Evolutionary conservation across 2,329 filamentous ascomycete genomes (phyloP).

Genomic region (Aulographum hederae): DNA sequence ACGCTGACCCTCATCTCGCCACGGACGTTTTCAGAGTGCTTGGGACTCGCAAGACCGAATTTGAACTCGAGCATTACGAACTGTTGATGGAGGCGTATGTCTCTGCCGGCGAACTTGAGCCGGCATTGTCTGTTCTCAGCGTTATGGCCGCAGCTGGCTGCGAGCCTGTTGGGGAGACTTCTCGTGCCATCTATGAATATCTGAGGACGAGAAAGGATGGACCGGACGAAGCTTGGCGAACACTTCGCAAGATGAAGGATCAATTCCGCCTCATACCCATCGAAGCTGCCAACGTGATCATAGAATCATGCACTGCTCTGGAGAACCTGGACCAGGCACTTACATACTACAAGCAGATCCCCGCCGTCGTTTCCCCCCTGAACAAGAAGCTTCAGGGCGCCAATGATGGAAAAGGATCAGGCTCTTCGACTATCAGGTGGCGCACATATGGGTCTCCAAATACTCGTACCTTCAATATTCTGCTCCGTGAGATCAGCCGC

Average conservation of each 20-base stretch:
- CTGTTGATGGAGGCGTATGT: slow-evolving; percentile 56
- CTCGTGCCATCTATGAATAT: slow-evolving; percentile 40
- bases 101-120: slow-evolving; percentile 37
- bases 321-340: slow-evolving; percentile 31
- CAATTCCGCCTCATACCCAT: slow-evolving; percentile 31
- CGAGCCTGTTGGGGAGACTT: slow-evolving; percentile 38
- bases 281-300: slow-evolving; percentile 30
- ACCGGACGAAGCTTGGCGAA: slow-evolving; percentile 20
- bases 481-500: slow-evolving; percentile 32
- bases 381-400: too few relatives aligned
- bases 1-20: slow-evolving; percentile 50
- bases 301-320: slow-evolving; percentile 30
- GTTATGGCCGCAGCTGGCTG: slow-evolving; percentile 53
- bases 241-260: slow-evolving; percentile 34
- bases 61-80: slow-evolving; percentile 59
- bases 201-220: slow-evolving; percentile 18
- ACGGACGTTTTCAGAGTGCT: slow-evolving; percentile 52
- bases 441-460: too few relatives aligned
- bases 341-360: slow-evolving; percentile 39
- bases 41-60: slow-evolving; percentile 34
- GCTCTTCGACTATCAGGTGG: too few relatives aligned
- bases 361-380: slow-evolving; percentile 23
- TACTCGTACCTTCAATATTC: slow-evolving; percentile 46
- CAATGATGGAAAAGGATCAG: too few relatives aligned
- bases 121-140: slow-evolving; percentile 50